Evolutionary conservation across 1,139 yeast genomes (phyloP), one percentile per base, ranked within the genome.

Genomic region (Yamadazyma atmosphaerica): DNA sequence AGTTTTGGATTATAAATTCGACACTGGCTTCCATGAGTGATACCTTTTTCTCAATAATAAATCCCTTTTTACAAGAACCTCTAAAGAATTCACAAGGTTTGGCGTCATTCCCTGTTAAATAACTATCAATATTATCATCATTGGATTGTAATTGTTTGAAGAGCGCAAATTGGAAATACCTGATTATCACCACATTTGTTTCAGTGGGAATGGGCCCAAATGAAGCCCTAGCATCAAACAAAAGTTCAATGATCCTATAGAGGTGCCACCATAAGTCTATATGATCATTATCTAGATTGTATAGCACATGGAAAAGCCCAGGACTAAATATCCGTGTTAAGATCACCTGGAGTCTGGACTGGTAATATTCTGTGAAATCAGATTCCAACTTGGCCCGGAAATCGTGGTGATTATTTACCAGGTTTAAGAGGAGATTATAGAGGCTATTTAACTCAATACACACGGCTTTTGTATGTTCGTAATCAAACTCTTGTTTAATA

Each of bases 51-150:
- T 26, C 25, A 1, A 45, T 24, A 0, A 44, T 34, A 22, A 44
- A 46, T 1, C 35, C 33, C 5, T 13, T 24, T 6, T 22, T 32
- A 5, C 32, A 17, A 11, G 37, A 32, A 8, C 50, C 52, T 34
- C 50, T 36, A 26, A 47, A 47, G 23, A 47, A 44, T 15, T 40
- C 40, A 44, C 42, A 42, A 11, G 52, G 50, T 9, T 27, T 27
- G 12, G 45, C 25, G 4, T 27, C 25, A 17, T 35, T 34, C 4
- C 28, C 17, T 10, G 32, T 32, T 12, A 37, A 11, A 7, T 35
- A 32, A 14, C 16, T 14, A 30, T 38, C 15, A n/a, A 41, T 27
- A 1, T 32, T 32, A 11, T 31, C 33, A 36, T 44, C 44, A 17
- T 28, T 19, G 2, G 43, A 33, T 25, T 42, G 34, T 13, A 34